phyloP scores from a whole-genome alignment of 1,284 basidiomycete species.

The Papiliotrema flavescens region DNA sequence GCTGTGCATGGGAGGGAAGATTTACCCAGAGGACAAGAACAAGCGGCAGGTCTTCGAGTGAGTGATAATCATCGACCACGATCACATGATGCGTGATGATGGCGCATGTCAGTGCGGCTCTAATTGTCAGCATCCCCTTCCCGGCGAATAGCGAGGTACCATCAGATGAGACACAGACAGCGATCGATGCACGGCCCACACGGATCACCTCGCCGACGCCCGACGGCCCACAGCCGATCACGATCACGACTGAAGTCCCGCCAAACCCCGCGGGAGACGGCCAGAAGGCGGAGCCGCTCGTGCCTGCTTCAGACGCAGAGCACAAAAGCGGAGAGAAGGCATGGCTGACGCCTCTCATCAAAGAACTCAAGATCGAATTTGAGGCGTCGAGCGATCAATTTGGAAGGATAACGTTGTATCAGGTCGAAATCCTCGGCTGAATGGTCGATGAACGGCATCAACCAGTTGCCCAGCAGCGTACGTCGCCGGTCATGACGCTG shows the following conservation, averaged over 20 bases:
- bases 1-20: conserved; percentile 33
- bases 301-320: conserved; percentile 1
- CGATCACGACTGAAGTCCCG: conserved; percentile 13
- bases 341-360: conserved; percentile 16
- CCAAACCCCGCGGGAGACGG: conserved; percentile 9
- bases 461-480: not conserved
- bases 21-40: conserved; percentile 47
- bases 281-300: conserved; percentile 1
- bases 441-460: not conserved
- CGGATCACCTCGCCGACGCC: not conserved
- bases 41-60: conserved; percentile 45
- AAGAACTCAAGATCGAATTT: conserved; percentile 44
- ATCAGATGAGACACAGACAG: not conserved
- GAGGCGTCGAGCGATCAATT: conserved; percentile 46
- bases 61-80: no score
- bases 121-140: conserved; percentile 13
- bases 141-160: conserved; percentile 10
- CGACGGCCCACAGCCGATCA: not conserved
- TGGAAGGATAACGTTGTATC: conserved; percentile 47
- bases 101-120: no score
- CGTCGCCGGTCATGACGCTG: no score
- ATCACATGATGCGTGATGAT: not conserved
- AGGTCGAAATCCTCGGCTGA: conserved; percentile 32
- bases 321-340: conserved; percentile 9
- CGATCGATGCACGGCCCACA: not conserved